Evolutionary conservation across 139 green algal species (phyloP), one percentile per base, ranked within the genome.

Genomic region (Closterium sp.): DNA sequence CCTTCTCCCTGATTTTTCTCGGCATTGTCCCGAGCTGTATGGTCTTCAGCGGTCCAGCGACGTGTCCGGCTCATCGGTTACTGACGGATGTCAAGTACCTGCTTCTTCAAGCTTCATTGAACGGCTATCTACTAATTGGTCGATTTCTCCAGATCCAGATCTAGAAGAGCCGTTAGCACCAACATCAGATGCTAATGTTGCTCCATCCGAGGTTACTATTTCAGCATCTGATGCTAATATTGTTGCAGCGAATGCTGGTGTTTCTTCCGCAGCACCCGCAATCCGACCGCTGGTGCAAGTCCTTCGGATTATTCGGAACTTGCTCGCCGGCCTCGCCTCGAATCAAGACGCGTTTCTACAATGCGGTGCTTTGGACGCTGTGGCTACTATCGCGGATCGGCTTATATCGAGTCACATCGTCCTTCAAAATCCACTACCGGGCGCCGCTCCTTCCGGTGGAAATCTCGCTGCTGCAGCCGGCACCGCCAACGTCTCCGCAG

Each of bases 271-370:
- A 76, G 16, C 23, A 76, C 55, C 55, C 4, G 55, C 55, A 76
- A 76, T 76, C 55, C 55, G 55, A 76, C 66, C 87, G 32, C 30
- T 91, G 34, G 34, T 91, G 64, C 9, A 86, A 30, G 34, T 91
- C 84, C 88, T 91, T 36, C 88, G 88, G n/a, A 33, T 91, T 32
- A 32, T 91, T 30, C 88, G 88, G 30, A 91, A 91, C 83, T 38
- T 91, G 34, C 66, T 36, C 84, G 88, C 88, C 8, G 81, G 81
- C 10, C 30, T 91, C n/a, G 76, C 88, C 34, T 4, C 84, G 25
- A 91, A 91, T 87, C 88, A 91, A 89, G 19, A 91, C 31, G 69
- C 88, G n/a, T 91, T 91, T 43, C 84, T 91, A 32, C n/a, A 66
- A 31, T 91, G 88, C 84, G 84, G 84, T 89, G 76, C 81, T 16